phyloP scores from a whole-genome alignment of 2,329 filamentous ascomycete species.

The Fusarium burgessii region DNA sequence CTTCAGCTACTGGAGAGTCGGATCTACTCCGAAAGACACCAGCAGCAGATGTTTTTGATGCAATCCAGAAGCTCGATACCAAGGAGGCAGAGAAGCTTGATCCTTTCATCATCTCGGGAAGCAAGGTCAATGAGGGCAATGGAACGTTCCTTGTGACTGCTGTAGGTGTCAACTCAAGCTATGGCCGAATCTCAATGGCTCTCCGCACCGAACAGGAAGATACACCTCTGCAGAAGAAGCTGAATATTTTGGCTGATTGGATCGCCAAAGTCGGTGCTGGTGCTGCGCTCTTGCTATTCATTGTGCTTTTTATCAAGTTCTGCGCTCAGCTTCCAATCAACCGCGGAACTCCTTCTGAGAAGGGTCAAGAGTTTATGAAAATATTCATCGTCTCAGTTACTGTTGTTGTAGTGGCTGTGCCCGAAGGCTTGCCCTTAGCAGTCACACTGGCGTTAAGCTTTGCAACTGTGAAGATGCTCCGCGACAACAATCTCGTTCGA shows the following conservation, averaged over 20 bases:
- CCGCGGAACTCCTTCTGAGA: conserved; percentile 62
- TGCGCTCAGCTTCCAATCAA: conserved; percentile 70
- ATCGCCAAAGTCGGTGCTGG: conserved; percentile 65
- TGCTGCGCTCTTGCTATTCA: conserved; percentile 78
- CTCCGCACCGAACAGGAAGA: conserved; percentile 63
- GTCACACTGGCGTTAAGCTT: conserved; percentile 77
- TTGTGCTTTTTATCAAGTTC: conserved; percentile 84
- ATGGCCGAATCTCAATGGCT: conserved; percentile 68
- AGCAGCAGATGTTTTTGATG: conserved; percentile 68
- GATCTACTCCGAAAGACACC: conserved; percentile 76
- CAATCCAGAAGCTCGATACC: conserved; percentile 59
- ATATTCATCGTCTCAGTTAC: conserved; percentile 76
- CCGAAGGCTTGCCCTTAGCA: conserved; percentile 74
- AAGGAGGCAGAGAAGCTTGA: conserved; percentile 64
- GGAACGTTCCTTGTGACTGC: conserved; percentile 67
- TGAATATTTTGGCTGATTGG: conserved; percentile 52
- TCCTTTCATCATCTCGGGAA: conserved; percentile 72
- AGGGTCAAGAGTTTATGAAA: conserved; percentile 68
- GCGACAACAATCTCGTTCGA: conserved; percentile 77
- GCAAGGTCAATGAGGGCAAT: conserved; percentile 65
- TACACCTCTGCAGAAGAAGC: conserved; percentile 67
- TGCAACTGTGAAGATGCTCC: conserved; percentile 76
- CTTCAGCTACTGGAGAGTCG: conserved; percentile 79
- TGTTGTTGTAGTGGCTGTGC: conserved; percentile 75
- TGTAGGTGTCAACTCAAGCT: conserved; percentile 66